Percentiles rank a stretch among this genome's conserved stretches.
These are phyloP conservation scores for Solanum medicagineum DNA, from an alignment of 257 asterid species.

Conservation along the genomic window DNA sequence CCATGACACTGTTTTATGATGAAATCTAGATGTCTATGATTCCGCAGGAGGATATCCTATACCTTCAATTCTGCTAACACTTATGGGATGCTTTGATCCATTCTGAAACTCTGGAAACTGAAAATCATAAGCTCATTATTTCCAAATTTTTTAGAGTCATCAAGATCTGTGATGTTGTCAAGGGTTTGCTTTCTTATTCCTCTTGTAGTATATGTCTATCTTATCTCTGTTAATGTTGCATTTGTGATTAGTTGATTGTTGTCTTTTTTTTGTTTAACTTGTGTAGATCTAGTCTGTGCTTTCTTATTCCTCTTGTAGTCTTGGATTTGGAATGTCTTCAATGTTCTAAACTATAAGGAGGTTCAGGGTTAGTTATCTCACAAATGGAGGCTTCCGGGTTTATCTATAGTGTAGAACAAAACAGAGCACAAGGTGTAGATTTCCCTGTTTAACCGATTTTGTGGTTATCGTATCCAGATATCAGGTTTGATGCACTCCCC, in stretches of 20 bases:
- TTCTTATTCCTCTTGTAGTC: not conserved
- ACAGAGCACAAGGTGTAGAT: not conserved
- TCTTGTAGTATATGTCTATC: not conserved
- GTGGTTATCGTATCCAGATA: constrained; percentile 48
- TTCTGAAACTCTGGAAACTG: not conserved
- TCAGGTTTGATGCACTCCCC: constrained; percentile 73
- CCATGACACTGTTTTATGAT: not conserved
- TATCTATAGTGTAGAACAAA: not conserved
- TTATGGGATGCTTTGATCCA: not conserved
- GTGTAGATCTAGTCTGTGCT: not conserved
- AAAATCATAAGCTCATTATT: not conserved
- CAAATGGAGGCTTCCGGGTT: not conserved
- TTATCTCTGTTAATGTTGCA: not conserved
- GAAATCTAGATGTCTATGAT: not conserved
- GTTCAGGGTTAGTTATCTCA: not conserved
- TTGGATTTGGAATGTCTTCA: not conserved
- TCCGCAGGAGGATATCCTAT: not conserved
- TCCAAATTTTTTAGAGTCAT: not conserved
- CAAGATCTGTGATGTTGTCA: not conserved
- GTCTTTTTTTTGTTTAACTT: not conserved
- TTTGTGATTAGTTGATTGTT: not conserved
- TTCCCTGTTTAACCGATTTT: constrained; percentile 18
- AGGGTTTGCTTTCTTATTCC: not conserved
- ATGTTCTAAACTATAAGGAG: not conserved
- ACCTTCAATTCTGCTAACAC: not conserved